Conservation (phyloP, 768 basidiomycete genomes). For the Boletus huronensis region DNA sequence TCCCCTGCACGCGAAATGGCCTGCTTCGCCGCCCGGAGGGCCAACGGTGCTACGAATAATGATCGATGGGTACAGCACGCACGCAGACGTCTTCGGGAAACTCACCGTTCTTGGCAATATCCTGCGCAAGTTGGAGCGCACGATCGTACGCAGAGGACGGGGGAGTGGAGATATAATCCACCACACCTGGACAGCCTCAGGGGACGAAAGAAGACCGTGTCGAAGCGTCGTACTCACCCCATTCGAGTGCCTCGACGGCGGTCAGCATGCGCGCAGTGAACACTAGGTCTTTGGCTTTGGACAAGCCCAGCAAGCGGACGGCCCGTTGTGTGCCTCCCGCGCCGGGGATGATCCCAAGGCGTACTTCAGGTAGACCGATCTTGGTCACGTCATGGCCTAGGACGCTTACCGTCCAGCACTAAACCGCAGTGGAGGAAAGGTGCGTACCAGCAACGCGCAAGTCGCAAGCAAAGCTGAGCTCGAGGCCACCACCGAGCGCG, state of each 20-base stretch:
- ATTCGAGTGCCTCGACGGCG: conserved; percentile 64
- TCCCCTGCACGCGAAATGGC: conserved; percentile 81
- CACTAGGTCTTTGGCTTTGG: conserved; percentile 83
- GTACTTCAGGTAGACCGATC: conserved; percentile 82
- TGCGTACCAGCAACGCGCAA: conserved; percentile 78
- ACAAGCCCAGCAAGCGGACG: conserved; percentile 69
- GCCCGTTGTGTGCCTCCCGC: conserved; percentile 87
- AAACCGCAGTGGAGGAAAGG: neutral
- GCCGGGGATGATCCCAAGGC: conserved; percentile 83
- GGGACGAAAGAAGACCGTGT: neutral
- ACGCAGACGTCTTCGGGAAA: neutral
- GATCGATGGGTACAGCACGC: neutral
- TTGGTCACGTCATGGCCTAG: conserved; percentile 68
- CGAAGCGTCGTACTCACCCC: conserved; percentile 44
- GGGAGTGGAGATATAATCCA: conserved; percentile 75
- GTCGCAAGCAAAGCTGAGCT: conserved; percentile 86
- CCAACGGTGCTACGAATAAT: conserved; percentile 66
- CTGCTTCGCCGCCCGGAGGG: conserved; percentile 83
- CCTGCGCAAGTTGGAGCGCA: conserved; percentile 63
- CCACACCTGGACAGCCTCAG: conserved; percentile 52
- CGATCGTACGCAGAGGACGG: conserved; percentile 61
- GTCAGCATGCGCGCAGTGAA: conserved; percentile 73
- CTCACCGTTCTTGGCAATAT: conserved; percentile 65
- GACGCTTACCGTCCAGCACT: neutral
- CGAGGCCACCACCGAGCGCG: conserved; percentile 90